Conservation (phyloP, 176 grass and related monocot species). For the Poa annua region DNA sequence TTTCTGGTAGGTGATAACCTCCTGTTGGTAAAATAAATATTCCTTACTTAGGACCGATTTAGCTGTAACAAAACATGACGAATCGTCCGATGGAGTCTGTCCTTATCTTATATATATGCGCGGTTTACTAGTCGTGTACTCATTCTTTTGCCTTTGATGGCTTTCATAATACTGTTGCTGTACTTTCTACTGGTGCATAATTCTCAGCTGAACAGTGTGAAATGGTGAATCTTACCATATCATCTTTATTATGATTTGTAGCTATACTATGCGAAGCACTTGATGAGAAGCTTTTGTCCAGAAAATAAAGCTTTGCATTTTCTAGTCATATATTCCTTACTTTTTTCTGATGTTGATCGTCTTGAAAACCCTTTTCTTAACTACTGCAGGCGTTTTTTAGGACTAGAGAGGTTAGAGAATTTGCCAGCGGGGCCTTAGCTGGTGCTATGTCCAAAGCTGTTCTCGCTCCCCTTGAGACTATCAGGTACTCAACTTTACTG, state of each 20-base stretch:
- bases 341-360: conserved; percentile 25
- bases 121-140: conserved; percentile 8
- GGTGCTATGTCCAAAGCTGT: conserved; percentile 93
- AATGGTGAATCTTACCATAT: background rate
- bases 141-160: background rate
- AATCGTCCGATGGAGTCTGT: background rate
- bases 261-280: background rate
- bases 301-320: background rate
- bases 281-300: background rate
- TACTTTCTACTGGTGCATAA: background rate
- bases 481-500: conserved; percentile 51
- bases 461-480: conserved; percentile 84
- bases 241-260: background rate
- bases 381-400: conserved; percentile 54
- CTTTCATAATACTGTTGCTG: background rate
- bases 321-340: background rate
- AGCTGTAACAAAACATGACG: background rate
- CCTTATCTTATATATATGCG: background rate
- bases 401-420: conserved; percentile 68
- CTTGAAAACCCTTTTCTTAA: conserved; percentile 11
- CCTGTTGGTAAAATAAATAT: background rate
- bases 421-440: conserved; percentile 83
- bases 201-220: conserved; percentile 6
- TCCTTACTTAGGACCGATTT: background rate
- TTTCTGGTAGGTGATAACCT: background rate